A percentile compares a stretch with the other conserved stretches of the same genome.
Conservation (phyloP, 192 early-diverging fungal genomes). For the Chytriomyces hyalinus region DNA sequence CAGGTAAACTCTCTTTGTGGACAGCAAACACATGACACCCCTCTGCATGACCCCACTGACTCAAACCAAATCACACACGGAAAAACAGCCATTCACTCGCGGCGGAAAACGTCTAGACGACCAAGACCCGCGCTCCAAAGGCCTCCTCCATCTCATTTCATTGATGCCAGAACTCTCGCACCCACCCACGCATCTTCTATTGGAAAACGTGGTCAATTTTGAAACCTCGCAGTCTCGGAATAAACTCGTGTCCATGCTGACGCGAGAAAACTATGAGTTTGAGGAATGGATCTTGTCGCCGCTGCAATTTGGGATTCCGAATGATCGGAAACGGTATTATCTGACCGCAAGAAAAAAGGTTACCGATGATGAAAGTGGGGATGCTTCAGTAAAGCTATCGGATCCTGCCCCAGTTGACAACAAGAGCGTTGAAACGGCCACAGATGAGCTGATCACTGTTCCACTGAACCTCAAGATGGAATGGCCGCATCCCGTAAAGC, state of each 20-base stretch:
- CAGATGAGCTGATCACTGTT: background rate
- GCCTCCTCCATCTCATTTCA: constrained; percentile 47
- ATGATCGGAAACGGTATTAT: constrained; percentile 55
- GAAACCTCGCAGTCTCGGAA: constrained; percentile 34
- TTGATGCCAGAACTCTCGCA: constrained; percentile 35
- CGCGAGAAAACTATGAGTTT: constrained; percentile 44
- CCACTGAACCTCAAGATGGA: constrained; percentile 13
- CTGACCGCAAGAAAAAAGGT: constrained; percentile 36
- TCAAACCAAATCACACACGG: background rate
- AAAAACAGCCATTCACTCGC: constrained; percentile 58
- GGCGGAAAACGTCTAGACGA: constrained; percentile 78
- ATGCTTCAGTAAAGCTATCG: background rate
- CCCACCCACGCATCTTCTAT: constrained; percentile 46
- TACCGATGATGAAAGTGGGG: background rate
- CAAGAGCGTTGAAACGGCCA: background rate
- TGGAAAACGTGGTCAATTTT: constrained; percentile 61
- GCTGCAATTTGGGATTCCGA: constrained; percentile 53
- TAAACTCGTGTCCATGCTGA: constrained; percentile 41
- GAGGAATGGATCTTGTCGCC: constrained; percentile 52
- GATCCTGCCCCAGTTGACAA: background rate
- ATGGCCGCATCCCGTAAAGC: background rate
- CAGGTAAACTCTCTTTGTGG: constrained; percentile 71
- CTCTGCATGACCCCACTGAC: constrained; percentile 1
- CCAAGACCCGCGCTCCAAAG: constrained; percentile 43
- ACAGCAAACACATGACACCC: constrained; percentile 57